Evolutionary conservation across 2,329 filamentous ascomycete genomes (phyloP).

Genomic region (Claviceps cyperi): DNA sequence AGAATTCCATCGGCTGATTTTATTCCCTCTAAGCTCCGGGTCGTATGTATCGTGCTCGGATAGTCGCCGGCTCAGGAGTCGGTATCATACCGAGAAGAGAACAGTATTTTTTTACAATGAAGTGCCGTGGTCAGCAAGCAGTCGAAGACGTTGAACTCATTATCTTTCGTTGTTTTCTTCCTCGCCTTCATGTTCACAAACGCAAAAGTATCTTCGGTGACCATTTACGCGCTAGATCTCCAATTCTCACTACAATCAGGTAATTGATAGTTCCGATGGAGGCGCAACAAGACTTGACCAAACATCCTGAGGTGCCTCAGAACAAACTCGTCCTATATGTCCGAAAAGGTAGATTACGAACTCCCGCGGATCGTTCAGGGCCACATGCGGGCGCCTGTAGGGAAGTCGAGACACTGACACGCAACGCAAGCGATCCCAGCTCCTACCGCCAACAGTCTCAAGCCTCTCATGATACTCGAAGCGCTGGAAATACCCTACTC

Average conservation of each 20-base stretch:
- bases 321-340: background rate
- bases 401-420: background rate
- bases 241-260: too few relatives aligned
- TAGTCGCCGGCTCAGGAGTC: too few relatives aligned
- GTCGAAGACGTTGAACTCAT: too few relatives aligned
- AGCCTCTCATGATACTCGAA: background rate
- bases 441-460: background rate
- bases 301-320: background rate
- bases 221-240: too few relatives aligned
- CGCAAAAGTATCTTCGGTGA: too few relatives aligned
- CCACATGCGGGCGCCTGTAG: background rate
- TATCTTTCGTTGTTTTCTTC: too few relatives aligned
- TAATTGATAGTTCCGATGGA: background rate
- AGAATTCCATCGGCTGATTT: background rate
- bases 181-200: too few relatives aligned
- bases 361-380: background rate
- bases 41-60: background rate
- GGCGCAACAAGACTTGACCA: background rate
- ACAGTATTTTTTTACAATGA: too few relatives aligned
- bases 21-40: background rate
- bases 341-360: background rate
- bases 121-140: too few relatives aligned
- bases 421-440: background rate
- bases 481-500: background rate
- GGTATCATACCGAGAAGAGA: too few relatives aligned